phyloP scores from a whole-genome alignment of 2,329 filamentous ascomycete species.

The Aspergillus ruber region DNA sequence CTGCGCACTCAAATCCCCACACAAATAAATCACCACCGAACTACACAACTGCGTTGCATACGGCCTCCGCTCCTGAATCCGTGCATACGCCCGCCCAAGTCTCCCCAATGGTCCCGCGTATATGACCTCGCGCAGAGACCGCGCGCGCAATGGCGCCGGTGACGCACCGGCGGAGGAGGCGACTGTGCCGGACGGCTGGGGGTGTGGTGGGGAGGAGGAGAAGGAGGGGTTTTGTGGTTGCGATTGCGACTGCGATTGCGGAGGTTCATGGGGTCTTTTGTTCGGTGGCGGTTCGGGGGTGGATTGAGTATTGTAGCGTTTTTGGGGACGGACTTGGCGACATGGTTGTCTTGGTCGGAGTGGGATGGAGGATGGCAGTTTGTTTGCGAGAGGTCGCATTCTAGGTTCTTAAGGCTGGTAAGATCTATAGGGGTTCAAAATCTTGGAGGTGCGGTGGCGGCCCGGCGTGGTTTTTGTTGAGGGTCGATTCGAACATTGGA shows the following conservation, averaged over 20 bases:
- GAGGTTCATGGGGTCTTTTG: neutral
- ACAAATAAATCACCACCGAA: constrained; percentile 70
- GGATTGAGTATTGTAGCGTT: constrained; percentile 7
- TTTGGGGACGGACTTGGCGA: constrained; percentile 5
- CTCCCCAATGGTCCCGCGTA: constrained; percentile 27
- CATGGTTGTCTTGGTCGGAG: neutral
- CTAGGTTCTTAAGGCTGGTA: too few species aligned
- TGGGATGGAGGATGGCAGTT: too few species aligned
- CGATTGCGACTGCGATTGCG: neutral
- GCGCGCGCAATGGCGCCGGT: constrained; percentile 12
- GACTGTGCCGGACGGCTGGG: constrained; percentile 7
- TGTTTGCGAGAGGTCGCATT: too few species aligned
- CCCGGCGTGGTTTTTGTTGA: constrained; percentile 1
- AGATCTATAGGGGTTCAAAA: neutral
- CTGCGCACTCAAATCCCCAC: constrained; percentile 73
- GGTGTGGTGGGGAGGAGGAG: constrained; percentile 1
- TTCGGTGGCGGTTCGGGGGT: neutral
- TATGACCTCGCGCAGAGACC: constrained; percentile 26
- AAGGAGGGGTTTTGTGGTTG: constrained; percentile 2
- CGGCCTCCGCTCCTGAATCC: constrained; percentile 64
- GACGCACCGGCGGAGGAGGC: constrained; percentile 17
- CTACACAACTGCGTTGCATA: constrained; percentile 73
- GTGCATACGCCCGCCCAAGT: constrained; percentile 51
- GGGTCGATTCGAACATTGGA: neutral
- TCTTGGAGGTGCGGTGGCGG: constrained; percentile 6